A percentile compares a stretch with the other conserved stretches of the same genome.
phyloP scores from a whole-genome alignment of 1,284 basidiomycete genomes.

The Naganishia sp. region DNA sequence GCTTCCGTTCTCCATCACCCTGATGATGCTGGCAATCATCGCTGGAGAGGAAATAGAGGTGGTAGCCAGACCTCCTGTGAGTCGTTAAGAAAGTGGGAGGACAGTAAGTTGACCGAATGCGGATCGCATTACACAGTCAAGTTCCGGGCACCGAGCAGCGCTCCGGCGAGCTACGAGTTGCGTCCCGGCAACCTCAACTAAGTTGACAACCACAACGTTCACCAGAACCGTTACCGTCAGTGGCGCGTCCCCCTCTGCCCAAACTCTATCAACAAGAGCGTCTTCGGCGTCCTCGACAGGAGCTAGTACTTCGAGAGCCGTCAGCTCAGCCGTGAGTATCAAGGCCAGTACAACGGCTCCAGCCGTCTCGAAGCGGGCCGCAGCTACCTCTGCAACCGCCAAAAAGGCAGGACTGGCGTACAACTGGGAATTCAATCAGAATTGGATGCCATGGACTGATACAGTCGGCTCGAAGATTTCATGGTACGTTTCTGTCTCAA shows the following conservation, averaged over 20 bases:
- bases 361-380: not conserved
- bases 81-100: not conserved
- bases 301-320: not conserved
- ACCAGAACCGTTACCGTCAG: constrained; percentile 17
- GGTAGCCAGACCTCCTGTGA: constrained; percentile 20
- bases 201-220: constrained; percentile 5
- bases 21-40: constrained; percentile 6
- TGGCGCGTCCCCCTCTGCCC: not conserved
- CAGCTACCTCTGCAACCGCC: not conserved
- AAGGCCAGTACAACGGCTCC: not conserved
- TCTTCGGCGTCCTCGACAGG: too few species aligned
- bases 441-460: constrained; percentile 27
- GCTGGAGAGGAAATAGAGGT: not conserved
- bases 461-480: constrained; percentile 29
- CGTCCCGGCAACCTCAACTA: constrained; percentile 9
- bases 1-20: not conserved
- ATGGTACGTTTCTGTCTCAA: constrained; percentile 28
- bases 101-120: too few species aligned
- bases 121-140: not conserved
- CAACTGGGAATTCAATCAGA: constrained; percentile 27
- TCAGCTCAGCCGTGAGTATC: not conserved
- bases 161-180: constrained; percentile 3
- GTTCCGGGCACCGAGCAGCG: not conserved
- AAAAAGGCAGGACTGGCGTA: constrained; percentile 24
- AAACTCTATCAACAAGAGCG: not conserved